Evolutionary conservation across 805 yeast genomes (phyloP), one percentile per base, ranked within the genome.

Genomic region (Metschnikowia noctiluminum): DNA sequence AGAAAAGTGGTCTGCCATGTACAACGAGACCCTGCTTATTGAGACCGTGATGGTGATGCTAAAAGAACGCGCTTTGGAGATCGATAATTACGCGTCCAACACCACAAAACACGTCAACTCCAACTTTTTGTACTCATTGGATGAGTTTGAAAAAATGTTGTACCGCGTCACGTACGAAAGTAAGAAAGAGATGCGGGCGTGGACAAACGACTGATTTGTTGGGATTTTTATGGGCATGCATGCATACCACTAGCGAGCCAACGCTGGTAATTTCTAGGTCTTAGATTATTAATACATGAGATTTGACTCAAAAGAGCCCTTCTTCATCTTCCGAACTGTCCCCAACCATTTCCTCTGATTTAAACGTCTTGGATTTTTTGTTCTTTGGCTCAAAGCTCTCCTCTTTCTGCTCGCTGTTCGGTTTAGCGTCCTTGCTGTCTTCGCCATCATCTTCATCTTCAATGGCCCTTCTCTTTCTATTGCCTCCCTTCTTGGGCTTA

Each of bases 1-100:
- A 6, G 82, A 84, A 46, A 82, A 84, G 58, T 92, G 98, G 97
- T 78, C 86, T 9, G 62, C 73, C 40, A 69, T 91, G 66, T 88
- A 85, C 62, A 78, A 74, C 21, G 94, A 89, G 62, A 71, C 72
- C 15, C 85, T 80, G 46, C 68, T 90, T 35, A 76, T 82, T 1
- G 76, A 76, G 7, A 75, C 79, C 2, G 71, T 62, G 7, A 62
- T 65, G 66, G 65, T 76, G 38, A 78, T 90, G 74, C 61, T 88
- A 28, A 76, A 81, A 48, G 78, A 77, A 40, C 71, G 98, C 38
- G 79, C 90, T 0, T 79, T 82, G 46, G 85, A 80, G 61, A 81
- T 91, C 28, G 84, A 84, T 62, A 91, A 85, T 61, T 79, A 75
- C 56, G 89, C 95, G 12, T 70, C 71, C 41, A 80, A 79, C 48